A percentile compares a stretch with the other conserved stretches of the same genome.
Evolutionary conservation across 352 stramenopile species (phyloP).

Genomic region (Phytophthora aleatoria): DNA sequence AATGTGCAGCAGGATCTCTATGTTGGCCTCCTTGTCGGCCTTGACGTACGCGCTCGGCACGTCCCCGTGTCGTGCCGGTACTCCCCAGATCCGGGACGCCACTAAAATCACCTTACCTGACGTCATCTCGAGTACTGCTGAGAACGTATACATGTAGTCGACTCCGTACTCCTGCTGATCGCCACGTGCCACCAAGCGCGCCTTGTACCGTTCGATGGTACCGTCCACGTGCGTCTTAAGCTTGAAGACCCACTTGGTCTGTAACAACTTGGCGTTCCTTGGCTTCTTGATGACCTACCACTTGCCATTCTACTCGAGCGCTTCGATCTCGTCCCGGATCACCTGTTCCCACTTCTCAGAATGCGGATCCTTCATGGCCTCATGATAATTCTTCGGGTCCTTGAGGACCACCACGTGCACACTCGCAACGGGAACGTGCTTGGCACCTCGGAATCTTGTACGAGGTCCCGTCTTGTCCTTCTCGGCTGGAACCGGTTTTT

Average conservation of each 20-base stretch:
- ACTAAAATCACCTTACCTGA: neutral
- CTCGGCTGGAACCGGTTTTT: no score
- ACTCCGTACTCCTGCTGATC: slow-evolving; percentile 6
- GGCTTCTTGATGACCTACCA: no score
- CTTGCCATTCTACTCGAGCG: no score
- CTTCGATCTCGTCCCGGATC: no score
- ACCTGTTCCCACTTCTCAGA: no score
- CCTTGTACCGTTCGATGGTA: neutral
- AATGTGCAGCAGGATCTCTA: no score
- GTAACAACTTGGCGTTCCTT: no score
- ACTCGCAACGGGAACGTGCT: neutral
- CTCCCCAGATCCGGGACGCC: neutral
- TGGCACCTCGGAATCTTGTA: neutral
- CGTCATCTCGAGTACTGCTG: slow-evolving; percentile 10
- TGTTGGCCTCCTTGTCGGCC: no score
- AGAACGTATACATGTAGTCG: slow-evolving; percentile 12
- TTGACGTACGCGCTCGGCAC: neutral
- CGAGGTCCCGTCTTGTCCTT: neutral
- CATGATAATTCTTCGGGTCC: neutral
- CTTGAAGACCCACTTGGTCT: neutral
- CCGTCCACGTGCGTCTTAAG: neutral
- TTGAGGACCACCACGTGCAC: neutral
- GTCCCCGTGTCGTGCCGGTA: neutral
- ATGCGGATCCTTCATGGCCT: neutral
- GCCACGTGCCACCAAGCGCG: no score